Evolutionary conservation across 768 basidiomycete genomes (phyloP).

Genomic region (Xerocomus brunneocitrinus): DNA sequence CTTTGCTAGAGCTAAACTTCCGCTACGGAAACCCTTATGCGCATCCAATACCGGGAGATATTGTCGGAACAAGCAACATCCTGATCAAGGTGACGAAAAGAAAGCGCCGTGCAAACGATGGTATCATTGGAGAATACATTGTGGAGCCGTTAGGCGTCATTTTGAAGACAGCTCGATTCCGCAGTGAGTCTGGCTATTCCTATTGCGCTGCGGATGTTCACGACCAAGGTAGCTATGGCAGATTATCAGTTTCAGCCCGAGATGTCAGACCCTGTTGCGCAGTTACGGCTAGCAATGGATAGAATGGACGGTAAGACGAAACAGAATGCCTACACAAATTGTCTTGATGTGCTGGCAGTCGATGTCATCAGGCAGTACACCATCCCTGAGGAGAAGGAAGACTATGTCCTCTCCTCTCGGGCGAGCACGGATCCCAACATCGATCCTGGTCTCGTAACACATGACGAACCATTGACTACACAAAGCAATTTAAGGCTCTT

Average conservation of each 20-base stretch:
- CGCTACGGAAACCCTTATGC: slow-evolving; percentile 71
- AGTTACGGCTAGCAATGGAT: slow-evolving; percentile 70
- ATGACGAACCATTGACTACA: slow-evolving; percentile 17
- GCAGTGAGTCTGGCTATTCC: slow-evolving; percentile 55
- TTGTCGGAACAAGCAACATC: slow-evolving; percentile 74
- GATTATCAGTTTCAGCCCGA: slow-evolving; percentile 89
- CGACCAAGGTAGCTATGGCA: slow-evolving; percentile 67
- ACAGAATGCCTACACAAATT: background rate
- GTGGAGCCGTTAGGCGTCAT: slow-evolving; percentile 69
- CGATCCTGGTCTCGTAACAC: slow-evolving; percentile 42
- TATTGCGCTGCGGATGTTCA: background rate
- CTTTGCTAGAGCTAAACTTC: slow-evolving; percentile 72
- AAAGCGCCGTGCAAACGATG: slow-evolving; percentile 43
- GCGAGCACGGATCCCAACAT: slow-evolving; percentile 39
- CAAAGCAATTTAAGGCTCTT: slow-evolving; percentile 68
- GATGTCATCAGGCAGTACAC: slow-evolving; percentile 66
- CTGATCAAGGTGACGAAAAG: slow-evolving; percentile 79
- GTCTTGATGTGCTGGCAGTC: slow-evolving; percentile 41
- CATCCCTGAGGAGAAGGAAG: slow-evolving; percentile 65
- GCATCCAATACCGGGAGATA: slow-evolving; percentile 81
- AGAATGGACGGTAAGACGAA: slow-evolving; percentile 71
- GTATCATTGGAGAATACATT: slow-evolving; percentile 62
- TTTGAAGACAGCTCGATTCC: slow-evolving; percentile 83
- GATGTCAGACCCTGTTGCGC: slow-evolving; percentile 60
- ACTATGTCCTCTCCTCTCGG: slow-evolving; percentile 42